These are phyloP conservation scores for Claviceps humidiphila DNA, from an alignment of 2,329 filamentous ascomycete species.

Conservation along the genomic window DNA sequence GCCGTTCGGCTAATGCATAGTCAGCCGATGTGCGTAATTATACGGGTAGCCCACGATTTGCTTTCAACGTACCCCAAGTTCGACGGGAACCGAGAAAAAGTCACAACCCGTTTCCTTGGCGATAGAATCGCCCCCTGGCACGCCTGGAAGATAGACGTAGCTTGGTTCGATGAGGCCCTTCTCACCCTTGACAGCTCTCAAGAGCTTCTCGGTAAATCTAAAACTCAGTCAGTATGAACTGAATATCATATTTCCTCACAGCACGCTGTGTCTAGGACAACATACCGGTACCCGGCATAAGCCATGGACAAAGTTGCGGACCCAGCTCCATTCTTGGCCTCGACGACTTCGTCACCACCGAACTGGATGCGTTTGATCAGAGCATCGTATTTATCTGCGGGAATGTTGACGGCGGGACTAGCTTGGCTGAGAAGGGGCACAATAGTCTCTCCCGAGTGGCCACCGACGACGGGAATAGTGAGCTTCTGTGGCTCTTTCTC, in stretches of 20 bases:
- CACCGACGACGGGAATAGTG: slow-evolving; percentile 84
- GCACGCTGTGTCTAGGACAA: slow-evolving; percentile 3
- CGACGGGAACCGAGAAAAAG: slow-evolving; percentile 92
- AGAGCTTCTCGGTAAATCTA: slow-evolving; percentile 87
- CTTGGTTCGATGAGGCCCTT: slow-evolving; percentile 89
- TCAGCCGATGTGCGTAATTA: slow-evolving; percentile 15
- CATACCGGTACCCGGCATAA: slow-evolving; percentile 82
- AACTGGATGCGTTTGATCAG: slow-evolving; percentile 95
- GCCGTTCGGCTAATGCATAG: slow-evolving; percentile 52
- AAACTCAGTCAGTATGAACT: slow-evolving; percentile 7
- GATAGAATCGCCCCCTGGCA: slow-evolving; percentile 76
- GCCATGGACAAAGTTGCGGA: slow-evolving; percentile 92
- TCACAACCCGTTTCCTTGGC: slow-evolving; percentile 72
- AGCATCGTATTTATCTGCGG: slow-evolving; percentile 77
- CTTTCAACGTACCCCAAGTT: slow-evolving; percentile 71
- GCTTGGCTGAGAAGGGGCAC: slow-evolving; percentile 94
- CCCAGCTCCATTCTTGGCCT: slow-evolving; percentile 84
- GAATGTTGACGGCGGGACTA: slow-evolving; percentile 65
- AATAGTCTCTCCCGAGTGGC: slow-evolving; percentile 96
- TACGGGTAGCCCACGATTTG: not conserved
- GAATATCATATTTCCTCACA: slow-evolving; percentile 1
- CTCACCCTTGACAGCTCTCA: slow-evolving; percentile 79
- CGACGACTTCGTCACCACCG: slow-evolving; percentile 91
- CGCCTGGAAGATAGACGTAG: slow-evolving; percentile 87
- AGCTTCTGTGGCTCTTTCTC: slow-evolving; percentile 71